These are phyloP conservation scores for Lactarius evosmus DNA, from an alignment of 768 basidiomycete genomes.

Conservation along the genomic window DNA sequence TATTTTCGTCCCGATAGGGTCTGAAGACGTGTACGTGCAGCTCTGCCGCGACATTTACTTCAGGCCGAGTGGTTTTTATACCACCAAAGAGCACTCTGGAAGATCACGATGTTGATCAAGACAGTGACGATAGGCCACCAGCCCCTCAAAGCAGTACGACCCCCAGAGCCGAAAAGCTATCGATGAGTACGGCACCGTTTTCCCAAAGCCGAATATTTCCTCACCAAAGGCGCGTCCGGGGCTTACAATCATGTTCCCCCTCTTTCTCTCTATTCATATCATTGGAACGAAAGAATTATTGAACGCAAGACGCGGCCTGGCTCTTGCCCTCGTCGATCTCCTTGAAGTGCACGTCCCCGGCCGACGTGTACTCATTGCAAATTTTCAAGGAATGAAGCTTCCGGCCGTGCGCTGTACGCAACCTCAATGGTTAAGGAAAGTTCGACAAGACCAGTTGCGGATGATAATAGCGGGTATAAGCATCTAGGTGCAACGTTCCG, in stretches of 20 bases:
- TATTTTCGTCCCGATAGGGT: constrained; percentile 78
- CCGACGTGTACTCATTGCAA: constrained; percentile 82
- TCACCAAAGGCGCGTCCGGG: constrained; percentile 67
- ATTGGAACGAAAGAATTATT: neutral
- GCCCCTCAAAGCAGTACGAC: constrained; percentile 44
- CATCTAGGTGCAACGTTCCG: neutral
- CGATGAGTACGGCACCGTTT: constrained; percentile 73
- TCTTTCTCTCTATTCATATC: no score
- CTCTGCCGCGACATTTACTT: neutral
- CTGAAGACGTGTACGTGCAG: constrained; percentile 65
- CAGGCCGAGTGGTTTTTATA: constrained; percentile 36
- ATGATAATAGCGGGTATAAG: neutral
- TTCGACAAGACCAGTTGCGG: neutral
- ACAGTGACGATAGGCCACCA: constrained; percentile 40
- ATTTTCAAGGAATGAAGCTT: neutral
- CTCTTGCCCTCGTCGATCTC: constrained; percentile 80
- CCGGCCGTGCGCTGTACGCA: neutral
- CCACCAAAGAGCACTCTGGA: constrained; percentile 52
- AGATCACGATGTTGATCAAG: constrained; percentile 46
- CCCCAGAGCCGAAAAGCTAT: constrained; percentile 61
- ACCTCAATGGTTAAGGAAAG: neutral
- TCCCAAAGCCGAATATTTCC: constrained; percentile 96
- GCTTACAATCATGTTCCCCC: neutral
- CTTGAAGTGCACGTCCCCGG: constrained; percentile 80
- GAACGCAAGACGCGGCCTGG: constrained; percentile 84